Evolutionary conservation across 768 basidiomycete genomes (phyloP).

Genomic region (Amanita thiersii): DNA sequence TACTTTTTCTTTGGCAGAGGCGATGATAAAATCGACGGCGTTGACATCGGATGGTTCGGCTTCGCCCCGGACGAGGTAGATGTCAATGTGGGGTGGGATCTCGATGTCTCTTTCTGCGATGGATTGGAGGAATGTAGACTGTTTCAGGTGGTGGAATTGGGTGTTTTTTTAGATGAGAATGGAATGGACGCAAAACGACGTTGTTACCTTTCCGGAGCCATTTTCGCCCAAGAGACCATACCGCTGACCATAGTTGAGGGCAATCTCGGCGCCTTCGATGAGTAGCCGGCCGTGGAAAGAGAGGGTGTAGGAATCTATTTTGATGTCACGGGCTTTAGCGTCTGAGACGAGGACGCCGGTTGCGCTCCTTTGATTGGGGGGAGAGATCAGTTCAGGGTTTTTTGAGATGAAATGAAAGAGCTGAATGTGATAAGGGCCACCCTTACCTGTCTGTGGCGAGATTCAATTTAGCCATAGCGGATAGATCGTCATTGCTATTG

Average conservation of each 20-base stretch:
- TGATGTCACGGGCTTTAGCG: conserved; percentile 89
- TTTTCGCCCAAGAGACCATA: conserved; percentile 97
- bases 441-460: conserved; percentile 87
- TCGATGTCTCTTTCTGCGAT: conserved; percentile 93
- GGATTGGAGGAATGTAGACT: conserved; percentile 96
- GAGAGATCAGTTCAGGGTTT: conserved; percentile 10
- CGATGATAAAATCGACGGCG: conserved; percentile 95
- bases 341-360: conserved; percentile 92
- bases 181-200: conserved; percentile 3
- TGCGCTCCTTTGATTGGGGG: conserved; percentile 77
- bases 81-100: conserved; percentile 93
- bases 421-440: conserved; percentile 10
- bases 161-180: conserved; percentile 4
- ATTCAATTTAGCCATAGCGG: conserved; percentile 81
- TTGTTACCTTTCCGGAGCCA: conserved; percentile 90
- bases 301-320: conserved; percentile 91
- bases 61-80: conserved; percentile 94
- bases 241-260: conserved; percentile 84
- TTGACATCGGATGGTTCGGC: conserved; percentile 93
- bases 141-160: conserved; percentile 8
- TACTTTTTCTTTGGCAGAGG: conserved; percentile 88
- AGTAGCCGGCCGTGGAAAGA: conserved; percentile 94
- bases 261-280: conserved; percentile 56
- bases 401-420: neutral
- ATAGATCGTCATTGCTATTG: conserved; percentile 72